Evolutionary conservation across 208 protist genomes (phyloP).

Genomic region (Wallacemonas sp.): DNA sequence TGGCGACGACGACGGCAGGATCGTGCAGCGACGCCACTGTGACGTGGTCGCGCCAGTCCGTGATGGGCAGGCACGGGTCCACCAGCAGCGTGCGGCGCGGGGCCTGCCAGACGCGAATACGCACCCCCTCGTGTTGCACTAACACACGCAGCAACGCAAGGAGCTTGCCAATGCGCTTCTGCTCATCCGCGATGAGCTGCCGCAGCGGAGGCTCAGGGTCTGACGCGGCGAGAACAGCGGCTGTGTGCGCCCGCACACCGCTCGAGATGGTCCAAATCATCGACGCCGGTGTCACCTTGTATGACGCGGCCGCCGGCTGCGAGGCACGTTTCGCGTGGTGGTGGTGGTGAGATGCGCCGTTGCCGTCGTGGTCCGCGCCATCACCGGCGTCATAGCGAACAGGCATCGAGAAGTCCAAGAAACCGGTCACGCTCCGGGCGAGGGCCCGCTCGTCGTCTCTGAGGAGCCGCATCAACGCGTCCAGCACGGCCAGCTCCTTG

Average conservation of each 20-base stretch:
- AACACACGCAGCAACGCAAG: constrained; percentile 61
- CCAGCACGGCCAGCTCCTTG: constrained; percentile 51
- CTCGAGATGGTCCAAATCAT: constrained; percentile 29
- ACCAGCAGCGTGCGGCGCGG: constrained; percentile 53
- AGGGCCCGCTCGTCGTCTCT: constrained; percentile 40
- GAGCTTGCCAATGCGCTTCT: constrained; percentile 38
- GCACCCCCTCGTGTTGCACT: constrained; percentile 67
- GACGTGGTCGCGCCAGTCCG: constrained; percentile 38
- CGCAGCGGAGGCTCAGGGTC: constrained; percentile 21
- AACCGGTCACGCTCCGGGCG: constrained; percentile 36
- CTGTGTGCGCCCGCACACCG: constrained; percentile 26
- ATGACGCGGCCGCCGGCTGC: background rate
- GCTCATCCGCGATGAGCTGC: constrained; percentile 43
- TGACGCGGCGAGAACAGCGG: constrained; percentile 16
- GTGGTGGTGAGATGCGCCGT: background rate
- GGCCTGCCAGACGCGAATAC: constrained; percentile 67
- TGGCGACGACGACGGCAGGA: constrained; percentile 62
- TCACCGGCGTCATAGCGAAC: constrained; percentile 20
- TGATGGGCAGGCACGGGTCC: constrained; percentile 24
- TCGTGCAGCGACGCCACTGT: constrained; percentile 58
- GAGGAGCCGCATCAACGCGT: constrained; percentile 57
- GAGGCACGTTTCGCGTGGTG: background rate
- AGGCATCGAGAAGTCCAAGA: constrained; percentile 58
- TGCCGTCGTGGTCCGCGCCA: background rate
- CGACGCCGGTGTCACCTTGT: background rate